These are phyloP conservation scores for Colletotrichum aenigma DNA, from an alignment of 2,329 filamentous ascomycete species.

Conservation along the genomic window DNA sequence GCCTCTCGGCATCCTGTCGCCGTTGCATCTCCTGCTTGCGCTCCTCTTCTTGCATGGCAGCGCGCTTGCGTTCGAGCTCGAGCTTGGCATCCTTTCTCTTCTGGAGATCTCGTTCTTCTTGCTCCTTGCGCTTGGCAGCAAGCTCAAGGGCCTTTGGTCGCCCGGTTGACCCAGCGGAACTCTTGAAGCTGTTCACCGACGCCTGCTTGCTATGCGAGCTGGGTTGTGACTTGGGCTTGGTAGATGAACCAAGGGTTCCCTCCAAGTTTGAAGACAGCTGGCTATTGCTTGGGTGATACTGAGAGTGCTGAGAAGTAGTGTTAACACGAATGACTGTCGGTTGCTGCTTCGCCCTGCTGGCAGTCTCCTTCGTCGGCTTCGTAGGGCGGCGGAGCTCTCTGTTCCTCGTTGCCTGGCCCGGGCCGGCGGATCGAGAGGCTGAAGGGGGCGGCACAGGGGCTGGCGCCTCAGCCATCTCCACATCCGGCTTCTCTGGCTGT, in stretches of 20 bases:
- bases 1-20: constrained; percentile 65
- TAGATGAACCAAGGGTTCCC: constrained; percentile 53
- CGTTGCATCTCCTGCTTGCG: constrained; percentile 61
- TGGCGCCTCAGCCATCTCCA: constrained; percentile 62
- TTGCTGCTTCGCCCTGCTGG: constrained; percentile 65
- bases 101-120: constrained; percentile 80
- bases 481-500: constrained; percentile 44
- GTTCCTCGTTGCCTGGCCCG: constrained; percentile 51
- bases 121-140: constrained; percentile 82
- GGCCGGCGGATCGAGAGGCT: constrained; percentile 54
- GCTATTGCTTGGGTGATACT: constrained; percentile 64
- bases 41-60: constrained; percentile 69
- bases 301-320: constrained; percentile 65
- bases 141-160: constrained; percentile 75
- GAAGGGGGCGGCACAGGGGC: constrained; percentile 65
- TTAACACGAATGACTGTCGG: constrained; percentile 77
- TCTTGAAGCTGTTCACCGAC: constrained; percentile 66
- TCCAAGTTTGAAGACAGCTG: constrained; percentile 62
- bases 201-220: constrained; percentile 62
- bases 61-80: constrained; percentile 79
- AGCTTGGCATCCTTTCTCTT: constrained; percentile 82
- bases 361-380: constrained; percentile 65
- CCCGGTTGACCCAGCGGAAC: constrained; percentile 64
- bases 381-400: constrained; percentile 63
- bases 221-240: constrained; percentile 67